Evolutionary conservation across 2,329 filamentous ascomycete genomes (phyloP).

Genomic region (Aspergillus sp.): DNA sequence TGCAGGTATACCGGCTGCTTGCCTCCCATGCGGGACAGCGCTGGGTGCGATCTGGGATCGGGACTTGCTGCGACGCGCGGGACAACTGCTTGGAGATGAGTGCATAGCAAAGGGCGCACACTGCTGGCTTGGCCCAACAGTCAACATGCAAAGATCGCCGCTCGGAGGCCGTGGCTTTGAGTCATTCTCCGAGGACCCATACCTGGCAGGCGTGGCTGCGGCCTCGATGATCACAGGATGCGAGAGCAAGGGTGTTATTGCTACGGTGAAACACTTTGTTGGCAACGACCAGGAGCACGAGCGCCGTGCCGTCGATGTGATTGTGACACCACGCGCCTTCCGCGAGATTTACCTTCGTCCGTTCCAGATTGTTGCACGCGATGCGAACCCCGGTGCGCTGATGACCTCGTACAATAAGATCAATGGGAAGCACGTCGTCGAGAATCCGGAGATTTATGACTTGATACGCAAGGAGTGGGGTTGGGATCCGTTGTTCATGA

Average conservation of each 20-base stretch:
- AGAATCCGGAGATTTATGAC: slow-evolving; percentile 43
- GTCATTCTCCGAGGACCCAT: slow-evolving; percentile 81
- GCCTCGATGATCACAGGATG: slow-evolving; percentile 72
- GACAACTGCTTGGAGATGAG: slow-evolving; percentile 72
- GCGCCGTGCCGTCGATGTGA: slow-evolving; percentile 45
- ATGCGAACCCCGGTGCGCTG: slow-evolving; percentile 59
- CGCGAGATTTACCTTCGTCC: slow-evolving; percentile 69
- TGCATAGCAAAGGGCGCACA: slow-evolving; percentile 73
- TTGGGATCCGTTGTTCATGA: slow-evolving; percentile 51
- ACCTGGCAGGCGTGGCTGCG: slow-evolving; percentile 64
- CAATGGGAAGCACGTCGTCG: slow-evolving; percentile 54
- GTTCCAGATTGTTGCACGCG: slow-evolving; percentile 63
- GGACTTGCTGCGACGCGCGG: slow-evolving; percentile 69
- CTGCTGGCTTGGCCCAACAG: slow-evolving; percentile 74
- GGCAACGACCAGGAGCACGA: slow-evolving; percentile 53
- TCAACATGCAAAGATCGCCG: slow-evolving; percentile 80
- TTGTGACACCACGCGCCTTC: slow-evolving; percentile 57
- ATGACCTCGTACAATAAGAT: slow-evolving; percentile 65
- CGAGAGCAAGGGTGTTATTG: slow-evolving; percentile 74
- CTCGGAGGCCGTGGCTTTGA: slow-evolving; percentile 83
- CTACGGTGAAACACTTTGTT: slow-evolving; percentile 73
- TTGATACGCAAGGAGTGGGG: slow-evolving; percentile 51
- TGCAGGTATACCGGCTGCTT: slow-evolving; percentile 69
- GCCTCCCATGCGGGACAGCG: slow-evolving; percentile 78
- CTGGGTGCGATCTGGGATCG: slow-evolving; percentile 79